Conservation (phyloP, 768 basidiomycete species). For the Rossbeevera mucosa region DNA sequence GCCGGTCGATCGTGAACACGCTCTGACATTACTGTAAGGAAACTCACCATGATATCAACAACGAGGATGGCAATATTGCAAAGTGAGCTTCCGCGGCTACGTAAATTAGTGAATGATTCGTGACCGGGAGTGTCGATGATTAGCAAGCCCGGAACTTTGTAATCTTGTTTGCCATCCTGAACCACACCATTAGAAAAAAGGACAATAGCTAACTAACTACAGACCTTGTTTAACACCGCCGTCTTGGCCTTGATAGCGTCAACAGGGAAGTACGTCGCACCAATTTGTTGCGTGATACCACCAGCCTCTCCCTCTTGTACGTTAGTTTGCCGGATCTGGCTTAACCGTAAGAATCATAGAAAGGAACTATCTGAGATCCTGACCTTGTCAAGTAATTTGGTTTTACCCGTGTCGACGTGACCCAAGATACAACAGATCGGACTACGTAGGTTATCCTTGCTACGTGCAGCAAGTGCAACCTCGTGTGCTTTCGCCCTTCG, state of each 20-base stretch:
- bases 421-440: constrained; percentile 99
- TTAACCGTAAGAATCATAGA: constrained; percentile 2
- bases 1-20: constrained; percentile 6
- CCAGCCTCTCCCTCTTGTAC: constrained; percentile 99
- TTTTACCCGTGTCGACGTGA: constrained; percentile 99
- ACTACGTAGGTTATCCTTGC: constrained; percentile 85
- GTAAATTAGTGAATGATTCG: constrained; percentile 97
- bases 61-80: constrained; percentile 99
- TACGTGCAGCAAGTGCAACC: constrained; percentile 80
- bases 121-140: constrained; percentile 98
- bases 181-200: constrained; percentile 5
- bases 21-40: background rate
- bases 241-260: constrained; percentile 94
- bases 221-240: constrained; percentile 81
- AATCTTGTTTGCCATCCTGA: constrained; percentile 78
- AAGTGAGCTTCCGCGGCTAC: constrained; percentile 90
- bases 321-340: constrained; percentile 96
- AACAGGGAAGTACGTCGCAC: constrained; percentile 98
- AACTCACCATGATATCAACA: constrained; percentile 89
- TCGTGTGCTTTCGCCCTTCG: constrained; percentile 76
- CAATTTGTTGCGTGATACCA: constrained; percentile 99
- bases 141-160: constrained; percentile 94
- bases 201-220: constrained; percentile 7
- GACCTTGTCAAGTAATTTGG: constrained; percentile 94
- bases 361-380: constrained; percentile 13